These are phyloP conservation scores for Takakia lepidozioides DNA, from an alignment of 225 moss, liverwort and hornwort genomes.

Conservation along the genomic window DNA sequence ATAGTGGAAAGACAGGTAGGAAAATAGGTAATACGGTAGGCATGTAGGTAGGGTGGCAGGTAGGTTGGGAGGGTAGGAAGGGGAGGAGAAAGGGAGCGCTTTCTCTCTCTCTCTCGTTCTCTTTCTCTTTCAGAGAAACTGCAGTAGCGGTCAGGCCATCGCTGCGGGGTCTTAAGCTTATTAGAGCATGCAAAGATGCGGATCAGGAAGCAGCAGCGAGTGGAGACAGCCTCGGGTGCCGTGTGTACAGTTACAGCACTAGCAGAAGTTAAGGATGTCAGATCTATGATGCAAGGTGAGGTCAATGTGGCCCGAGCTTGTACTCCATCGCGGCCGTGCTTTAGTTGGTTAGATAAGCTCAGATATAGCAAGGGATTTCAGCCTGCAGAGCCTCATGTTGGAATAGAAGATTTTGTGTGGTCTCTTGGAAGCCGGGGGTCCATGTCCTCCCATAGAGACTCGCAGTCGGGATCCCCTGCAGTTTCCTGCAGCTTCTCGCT, in stretches of 20 bases:
- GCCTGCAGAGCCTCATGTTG: constrained; percentile 22
- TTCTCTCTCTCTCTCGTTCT: too few species aligned
- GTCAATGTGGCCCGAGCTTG: not conserved
- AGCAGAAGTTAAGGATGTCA: not conserved
- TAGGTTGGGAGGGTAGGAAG: constrained; percentile 2
- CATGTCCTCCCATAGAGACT: constrained; percentile 12
- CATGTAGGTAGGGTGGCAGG: constrained; percentile 12
- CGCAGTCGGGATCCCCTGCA: not conserved
- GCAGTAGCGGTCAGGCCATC: too few species aligned
- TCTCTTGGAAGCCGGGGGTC: constrained; percentile 34
- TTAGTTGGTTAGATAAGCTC: constrained; percentile 13
- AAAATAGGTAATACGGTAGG: constrained; percentile 1
- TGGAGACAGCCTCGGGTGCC: too few species aligned
- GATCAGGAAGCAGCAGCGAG: too few species aligned
- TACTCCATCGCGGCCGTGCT: constrained; percentile 14
- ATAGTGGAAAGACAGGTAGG: constrained; percentile 11
- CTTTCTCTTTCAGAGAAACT: too few species aligned
- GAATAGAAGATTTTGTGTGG: constrained; percentile 37
- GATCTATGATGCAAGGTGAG: not conserved
- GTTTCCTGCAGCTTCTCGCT: constrained; percentile 12
- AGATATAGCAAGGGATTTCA: constrained; percentile 14
- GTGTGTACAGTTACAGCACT: not conserved
- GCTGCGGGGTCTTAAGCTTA: too few species aligned
- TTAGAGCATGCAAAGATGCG: too few species aligned
- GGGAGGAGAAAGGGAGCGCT: constrained; percentile 1